These are phyloP conservation scores for Periglandula ipomoeae DNA, from an alignment of 2,329 filamentous ascomycete species.

Conservation along the genomic window DNA sequence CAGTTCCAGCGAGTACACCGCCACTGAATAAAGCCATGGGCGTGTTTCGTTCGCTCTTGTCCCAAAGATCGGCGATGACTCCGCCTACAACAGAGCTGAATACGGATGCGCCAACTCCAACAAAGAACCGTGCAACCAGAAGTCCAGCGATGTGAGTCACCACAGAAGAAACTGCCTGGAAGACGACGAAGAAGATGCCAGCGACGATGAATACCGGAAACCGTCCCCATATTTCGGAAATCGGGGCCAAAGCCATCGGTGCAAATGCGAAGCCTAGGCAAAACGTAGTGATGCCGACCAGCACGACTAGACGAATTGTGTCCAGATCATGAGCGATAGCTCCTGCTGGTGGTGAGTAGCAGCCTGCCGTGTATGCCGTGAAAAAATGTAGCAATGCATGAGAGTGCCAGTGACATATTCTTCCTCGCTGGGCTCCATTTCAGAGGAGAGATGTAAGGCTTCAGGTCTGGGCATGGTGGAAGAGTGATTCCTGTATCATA, in stretches of 20 bases:
- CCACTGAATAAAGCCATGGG: slow-evolving; percentile 89
- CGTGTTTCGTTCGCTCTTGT: slow-evolving; percentile 68
- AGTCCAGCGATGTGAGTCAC: slow-evolving; percentile 63
- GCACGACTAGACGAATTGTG: slow-evolving; percentile 55
- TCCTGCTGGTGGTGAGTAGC: slow-evolving; percentile 61
- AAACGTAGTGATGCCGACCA: slow-evolving; percentile 72
- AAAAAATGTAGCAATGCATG: slow-evolving; percentile 67
- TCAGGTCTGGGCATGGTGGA: slow-evolving; percentile 56
- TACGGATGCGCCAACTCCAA: slow-evolving; percentile 65
- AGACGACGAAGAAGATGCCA: slow-evolving; percentile 61
- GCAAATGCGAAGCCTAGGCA: slow-evolving; percentile 72
- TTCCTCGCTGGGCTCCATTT: slow-evolving; percentile 65
- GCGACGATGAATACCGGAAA: slow-evolving; percentile 72
- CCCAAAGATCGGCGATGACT: slow-evolving; percentile 79
- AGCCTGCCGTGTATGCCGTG: slow-evolving; percentile 73
- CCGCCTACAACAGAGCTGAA: slow-evolving; percentile 92
- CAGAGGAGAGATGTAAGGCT: slow-evolving; percentile 59
- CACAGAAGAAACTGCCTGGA: slow-evolving; percentile 64
- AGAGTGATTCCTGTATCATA: slow-evolving; percentile 23
- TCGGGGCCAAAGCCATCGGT: slow-evolving; percentile 81
- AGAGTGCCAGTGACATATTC: slow-evolving; percentile 59
- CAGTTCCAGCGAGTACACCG: slow-evolving; percentile 67
- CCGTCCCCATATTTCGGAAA: slow-evolving; percentile 81
- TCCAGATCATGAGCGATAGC: slow-evolving; percentile 59
- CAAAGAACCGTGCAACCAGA: slow-evolving; percentile 65